phyloP scores from a whole-genome alignment of 768 basidiomycete species.

The Candolleomyces aberdarensis region DNA sequence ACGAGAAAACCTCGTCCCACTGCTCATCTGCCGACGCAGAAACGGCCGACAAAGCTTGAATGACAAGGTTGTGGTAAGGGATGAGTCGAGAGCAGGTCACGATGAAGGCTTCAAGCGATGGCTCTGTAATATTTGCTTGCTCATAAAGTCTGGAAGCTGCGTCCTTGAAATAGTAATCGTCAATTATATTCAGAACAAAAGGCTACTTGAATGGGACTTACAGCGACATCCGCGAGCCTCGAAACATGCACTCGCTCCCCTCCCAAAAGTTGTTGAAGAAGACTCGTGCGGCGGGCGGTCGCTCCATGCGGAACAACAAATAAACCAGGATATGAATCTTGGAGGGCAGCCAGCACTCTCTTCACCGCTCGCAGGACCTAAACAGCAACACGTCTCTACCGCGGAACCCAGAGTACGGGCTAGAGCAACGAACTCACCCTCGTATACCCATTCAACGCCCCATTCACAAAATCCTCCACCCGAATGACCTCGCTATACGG shows the following conservation, averaged over 20 bases:
- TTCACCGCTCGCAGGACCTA: slow-evolving; percentile 35
- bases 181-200: not conserved
- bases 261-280: slow-evolving; percentile 30
- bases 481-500: slow-evolving; percentile 39
- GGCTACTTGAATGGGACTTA: slow-evolving; percentile 14
- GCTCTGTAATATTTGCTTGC: slow-evolving; percentile 11
- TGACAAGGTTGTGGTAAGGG: slow-evolving; percentile 24
- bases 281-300: slow-evolving; percentile 17
- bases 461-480: slow-evolving; percentile 32
- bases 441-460: slow-evolving; percentile 27
- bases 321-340: slow-evolving; percentile 34
- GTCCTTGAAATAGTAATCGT: slow-evolving; percentile 21
- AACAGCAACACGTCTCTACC: not conserved
- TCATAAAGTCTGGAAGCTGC: slow-evolving; percentile 27
- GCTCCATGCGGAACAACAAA: slow-evolving; percentile 28
- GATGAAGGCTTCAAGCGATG: slow-evolving; percentile 24
- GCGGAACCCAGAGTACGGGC: not conserved
- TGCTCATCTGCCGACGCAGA: slow-evolving; percentile 10
- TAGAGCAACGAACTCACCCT: slow-evolving; percentile 24
- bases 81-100: slow-evolving; percentile 24
- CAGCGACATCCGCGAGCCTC: slow-evolving; percentile 25
- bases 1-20: slow-evolving; percentile 25
- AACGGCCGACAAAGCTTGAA: slow-evolving; percentile 13
- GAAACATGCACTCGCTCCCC: slow-evolving; percentile 28
- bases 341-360: slow-evolving; percentile 29